Evolutionary conservation across 2,329 filamentous ascomycete genomes (phyloP).

Genomic region (Sphaerostilbella broomeana): DNA sequence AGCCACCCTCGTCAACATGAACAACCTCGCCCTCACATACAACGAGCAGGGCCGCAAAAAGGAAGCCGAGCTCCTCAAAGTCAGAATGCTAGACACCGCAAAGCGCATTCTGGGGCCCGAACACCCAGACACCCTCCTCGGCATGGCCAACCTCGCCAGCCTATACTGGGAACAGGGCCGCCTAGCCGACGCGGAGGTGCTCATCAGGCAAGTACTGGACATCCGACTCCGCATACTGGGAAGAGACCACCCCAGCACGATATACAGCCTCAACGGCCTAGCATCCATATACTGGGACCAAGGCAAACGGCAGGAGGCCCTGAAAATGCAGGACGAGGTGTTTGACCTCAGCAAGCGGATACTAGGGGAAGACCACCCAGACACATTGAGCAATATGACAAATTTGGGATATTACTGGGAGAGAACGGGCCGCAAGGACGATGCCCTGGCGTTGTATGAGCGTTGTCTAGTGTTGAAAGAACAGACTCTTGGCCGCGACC

Average conservation of each 20-base stretch:
- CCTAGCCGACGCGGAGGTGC: too few relatives aligned
- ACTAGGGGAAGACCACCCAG: constrained; percentile 2
- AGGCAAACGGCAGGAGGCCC: neutral
- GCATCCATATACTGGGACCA: neutral
- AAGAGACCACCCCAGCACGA: neutral
- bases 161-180: neutral
- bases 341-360: neutral
- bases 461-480: neutral
- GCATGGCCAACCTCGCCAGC: neutral
- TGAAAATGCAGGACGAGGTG: neutral
- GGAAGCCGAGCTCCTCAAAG: neutral
- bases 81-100: neutral
- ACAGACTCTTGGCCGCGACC: neutral
- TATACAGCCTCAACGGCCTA: neutral
- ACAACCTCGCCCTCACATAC: neutral
- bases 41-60: neutral
- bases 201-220: too few relatives aligned
- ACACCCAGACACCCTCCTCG: neutral
- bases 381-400: neutral
- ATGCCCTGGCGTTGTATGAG: neutral
- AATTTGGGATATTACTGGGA: neutral
- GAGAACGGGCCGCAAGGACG: neutral
- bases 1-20: neutral
- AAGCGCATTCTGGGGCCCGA: neutral
- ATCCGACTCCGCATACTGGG: too few relatives aligned